A percentile compares a stretch with the other conserved stretches of the same genome.
phyloP scores from a whole-genome alignment of 1,139 yeast species.

The Geotrichum fermentans region DNA sequence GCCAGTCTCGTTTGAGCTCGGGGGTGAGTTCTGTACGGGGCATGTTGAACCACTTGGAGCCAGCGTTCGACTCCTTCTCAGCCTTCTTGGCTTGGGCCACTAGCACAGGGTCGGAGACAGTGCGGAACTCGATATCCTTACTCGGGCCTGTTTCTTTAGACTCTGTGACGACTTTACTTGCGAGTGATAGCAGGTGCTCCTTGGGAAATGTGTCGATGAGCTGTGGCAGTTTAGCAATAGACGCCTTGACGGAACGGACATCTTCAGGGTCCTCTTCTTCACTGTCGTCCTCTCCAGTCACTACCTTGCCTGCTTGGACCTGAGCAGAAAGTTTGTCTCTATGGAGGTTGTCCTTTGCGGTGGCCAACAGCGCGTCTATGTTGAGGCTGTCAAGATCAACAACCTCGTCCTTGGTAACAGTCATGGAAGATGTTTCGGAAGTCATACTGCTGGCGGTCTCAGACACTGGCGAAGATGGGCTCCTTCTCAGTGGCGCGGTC shows the following conservation, averaged over 20 bases:
- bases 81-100: constrained; percentile 27
- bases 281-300: not conserved
- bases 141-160: constrained; percentile 13
- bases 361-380: constrained; percentile 17
- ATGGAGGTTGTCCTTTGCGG: constrained; percentile 16
- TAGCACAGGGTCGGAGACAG: constrained; percentile 51
- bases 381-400: constrained; percentile 19
- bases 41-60: constrained; percentile 75
- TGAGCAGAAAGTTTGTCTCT: not conserved
- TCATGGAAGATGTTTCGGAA: constrained; percentile 19
- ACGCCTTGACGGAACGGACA: constrained; percentile 8
- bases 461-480: constrained; percentile 15
- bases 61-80: constrained; percentile 42
- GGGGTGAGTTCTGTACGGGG: constrained; percentile 76
- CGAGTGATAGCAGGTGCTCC: not conserved
- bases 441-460: constrained; percentile 16
- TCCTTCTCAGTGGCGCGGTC: constrained; percentile 2
- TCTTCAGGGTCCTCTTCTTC: constrained; percentile 6
- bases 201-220: constrained; percentile 13
- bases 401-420: constrained; percentile 14
- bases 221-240: constrained; percentile 18
- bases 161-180: not conserved
- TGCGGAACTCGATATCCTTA: constrained; percentile 29
- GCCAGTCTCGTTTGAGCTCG: constrained; percentile 67
- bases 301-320: not conserved